A percentile compares a stretch with the other conserved stretches of the same genome.
Conservation (phyloP, 208 protist genomes). For the Wallacemonas sp. region DNA sequence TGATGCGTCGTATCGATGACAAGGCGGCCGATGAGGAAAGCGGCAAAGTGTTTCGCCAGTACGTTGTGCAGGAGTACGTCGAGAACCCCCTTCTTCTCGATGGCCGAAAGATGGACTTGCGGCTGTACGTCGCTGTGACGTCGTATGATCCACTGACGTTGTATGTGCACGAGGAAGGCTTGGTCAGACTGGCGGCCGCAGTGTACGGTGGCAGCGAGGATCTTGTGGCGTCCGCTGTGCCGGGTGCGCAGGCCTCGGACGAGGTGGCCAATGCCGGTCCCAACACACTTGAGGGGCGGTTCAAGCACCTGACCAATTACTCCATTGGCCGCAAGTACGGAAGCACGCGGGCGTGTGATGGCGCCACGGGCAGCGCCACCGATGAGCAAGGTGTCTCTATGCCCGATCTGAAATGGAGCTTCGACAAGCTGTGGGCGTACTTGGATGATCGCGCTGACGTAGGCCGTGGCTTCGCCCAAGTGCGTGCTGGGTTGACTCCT, state of each 20-base stretch:
- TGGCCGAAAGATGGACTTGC: slow-evolving; percentile 94
- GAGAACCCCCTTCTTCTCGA: slow-evolving; percentile 92
- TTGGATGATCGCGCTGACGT: slow-evolving; percentile 33
- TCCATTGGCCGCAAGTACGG: slow-evolving; percentile 74
- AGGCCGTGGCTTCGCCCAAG: not conserved
- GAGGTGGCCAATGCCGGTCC: not conserved
- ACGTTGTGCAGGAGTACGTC: slow-evolving; percentile 95
- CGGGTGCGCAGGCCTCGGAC: not conserved
- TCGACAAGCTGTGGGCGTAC: slow-evolving; percentile 62
- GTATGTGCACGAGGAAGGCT: slow-evolving; percentile 92
- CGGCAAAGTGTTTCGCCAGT: slow-evolving; percentile 33
- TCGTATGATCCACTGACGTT: slow-evolving; percentile 88
- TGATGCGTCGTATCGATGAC: slow-evolving; percentile 59
- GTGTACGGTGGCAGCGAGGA: slow-evolving; percentile 53
- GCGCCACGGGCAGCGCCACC: not conserved
- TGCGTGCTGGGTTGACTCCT: not conserved
- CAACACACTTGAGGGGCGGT: slow-evolving; percentile 29
- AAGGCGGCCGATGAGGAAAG: slow-evolving; percentile 23
- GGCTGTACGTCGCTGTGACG: slow-evolving; percentile 94
- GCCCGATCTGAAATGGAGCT: slow-evolving; percentile 69
- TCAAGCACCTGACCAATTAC: slow-evolving; percentile 94
- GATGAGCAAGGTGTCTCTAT: not conserved
- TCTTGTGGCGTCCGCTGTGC: not conserved
- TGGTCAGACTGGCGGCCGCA: slow-evolving; percentile 93
- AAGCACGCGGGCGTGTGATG: not conserved